Conservation (phyloP, 345 rosid species). For the Luvunga scandens region DNA sequence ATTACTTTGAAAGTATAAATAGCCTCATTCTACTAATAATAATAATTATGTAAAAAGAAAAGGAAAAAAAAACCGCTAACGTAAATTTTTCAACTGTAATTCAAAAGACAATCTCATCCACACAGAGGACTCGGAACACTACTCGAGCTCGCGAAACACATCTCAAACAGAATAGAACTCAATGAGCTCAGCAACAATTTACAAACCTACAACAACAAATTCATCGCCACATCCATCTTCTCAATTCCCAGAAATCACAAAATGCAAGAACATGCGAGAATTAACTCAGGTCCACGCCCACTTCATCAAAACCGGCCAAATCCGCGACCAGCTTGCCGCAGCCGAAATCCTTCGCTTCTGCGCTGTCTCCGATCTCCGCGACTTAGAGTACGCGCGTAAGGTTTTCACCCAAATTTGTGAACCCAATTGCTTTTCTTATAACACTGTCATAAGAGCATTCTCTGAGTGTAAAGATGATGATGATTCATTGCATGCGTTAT, state of each 20-base stretch:
- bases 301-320: conserved; percentile 59
- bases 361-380: conserved; percentile 42
- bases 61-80: too few relatives aligned
- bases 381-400: conserved; percentile 42
- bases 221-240: conserved; percentile 42
- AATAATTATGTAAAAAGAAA: too few relatives aligned
- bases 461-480: conserved; percentile 36
- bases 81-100: not conserved
- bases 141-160: not conserved
- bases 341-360: conserved; percentile 58
- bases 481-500: conserved; percentile 32
- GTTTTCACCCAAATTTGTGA: conserved; percentile 46
- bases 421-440: conserved; percentile 78
- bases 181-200: conserved; percentile 22
- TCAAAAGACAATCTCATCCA: not conserved
- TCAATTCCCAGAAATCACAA: conserved; percentile 51
- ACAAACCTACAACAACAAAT: not conserved
- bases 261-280: conserved; percentile 44
- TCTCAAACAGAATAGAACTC: not conserved
- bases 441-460: conserved; percentile 66
- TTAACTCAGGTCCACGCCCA: conserved; percentile 63
- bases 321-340: conserved; percentile 63
- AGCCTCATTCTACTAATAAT: too few relatives aligned
- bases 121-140: not conserved
- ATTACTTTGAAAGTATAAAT: too few relatives aligned